Evolutionary conservation across 176 grass and related monocot genomes (phyloP), one percentile per base, ranked within the genome.

Genomic region (Carex myosuroides): DNA sequence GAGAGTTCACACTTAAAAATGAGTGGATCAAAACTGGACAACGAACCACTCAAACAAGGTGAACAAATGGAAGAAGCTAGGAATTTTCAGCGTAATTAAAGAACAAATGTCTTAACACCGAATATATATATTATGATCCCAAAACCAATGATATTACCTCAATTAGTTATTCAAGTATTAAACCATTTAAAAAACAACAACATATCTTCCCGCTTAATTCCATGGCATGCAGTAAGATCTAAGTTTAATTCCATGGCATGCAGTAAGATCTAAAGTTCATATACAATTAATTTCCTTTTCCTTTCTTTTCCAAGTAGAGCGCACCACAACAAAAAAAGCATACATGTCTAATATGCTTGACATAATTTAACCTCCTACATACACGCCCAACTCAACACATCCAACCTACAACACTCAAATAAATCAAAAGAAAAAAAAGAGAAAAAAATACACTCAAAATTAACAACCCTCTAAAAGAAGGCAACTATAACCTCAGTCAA

Each of bases 301-400:
- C 10, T 50, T 50, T 50, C 46, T 50, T 54, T 10, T 26, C 52
- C 56, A 57, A 48, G 81, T 83, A 53, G 44, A 83, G 21, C 13
- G 16, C 81, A 46, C 33, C 81, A 83, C 42, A 68, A 81, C 16
- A 60, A 60, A 64, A 61, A 50, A 11, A 22, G 60, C 35, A 64
- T 83, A 52, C 46, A 78, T 53, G 14, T 69, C 26, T 61, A 80
- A 65, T 81, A 68, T 68, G 62, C 81, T 68, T 52, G 20, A 83
- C 81, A 83, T 69, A 83, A 83, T 83, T 65, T 66, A 54, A 83
- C 62, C 61, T 68, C 81, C 81, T 83, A 69, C n/a, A 69, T 69
- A 55, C 81, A 69, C 42, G 21, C 22, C 16, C n/a, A 83, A 69
- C 60, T 67, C 42, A 55, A 66, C 33, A 64, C 52, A 78, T 78